A percentile compares a stretch with the other conserved stretches of the same genome.
These are phyloP conservation scores for Xerophyta viscosa DNA, from an alignment of 106 monocot species.

Conservation along the genomic window DNA sequence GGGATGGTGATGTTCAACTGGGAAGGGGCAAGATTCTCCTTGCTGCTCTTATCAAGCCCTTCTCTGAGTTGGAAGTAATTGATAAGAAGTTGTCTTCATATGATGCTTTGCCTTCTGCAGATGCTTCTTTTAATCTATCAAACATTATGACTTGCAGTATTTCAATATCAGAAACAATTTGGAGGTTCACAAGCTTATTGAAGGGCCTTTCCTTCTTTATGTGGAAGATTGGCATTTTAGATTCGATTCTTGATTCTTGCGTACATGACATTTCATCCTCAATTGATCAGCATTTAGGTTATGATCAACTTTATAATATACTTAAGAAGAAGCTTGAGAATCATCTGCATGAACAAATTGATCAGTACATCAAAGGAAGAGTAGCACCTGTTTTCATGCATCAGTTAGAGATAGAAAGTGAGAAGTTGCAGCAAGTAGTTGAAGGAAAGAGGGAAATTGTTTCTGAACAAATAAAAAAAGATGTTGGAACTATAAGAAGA, in stretches of 20 bases:
- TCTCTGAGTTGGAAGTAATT: conserved; percentile 64
- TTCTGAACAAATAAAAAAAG: conserved; percentile 36
- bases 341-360: conserved; percentile 47
- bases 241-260: conserved; percentile 69
- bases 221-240: conserved; percentile 82
- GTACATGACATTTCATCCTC: conserved; percentile 79
- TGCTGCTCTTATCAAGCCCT: conserved; percentile 53
- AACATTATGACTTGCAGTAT: conserved; percentile 25
- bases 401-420: conserved; percentile 45
- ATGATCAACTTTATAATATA: conserved; percentile 56
- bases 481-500: conserved; percentile 34
- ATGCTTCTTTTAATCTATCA: conserved; percentile 17
- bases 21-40: conserved; percentile 56
- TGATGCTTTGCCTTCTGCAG: conserved; percentile 18
- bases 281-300: conserved; percentile 56
- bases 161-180: conserved; percentile 45
- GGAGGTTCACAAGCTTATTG: conserved; percentile 45
- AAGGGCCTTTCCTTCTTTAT: conserved; percentile 73
- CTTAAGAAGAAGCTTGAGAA: conserved; percentile 64
- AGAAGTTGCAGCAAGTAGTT: conserved; percentile 28
- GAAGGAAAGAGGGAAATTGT: conserved; percentile 27
- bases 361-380: conserved; percentile 63
- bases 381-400: conserved; percentile 52
- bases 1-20: conserved; percentile 25
- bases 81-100: conserved; percentile 44